Base-by-base conservation (phyloP, 768 basidiomycete genomes). In the Pleurotus cornucopiae region DNA sequence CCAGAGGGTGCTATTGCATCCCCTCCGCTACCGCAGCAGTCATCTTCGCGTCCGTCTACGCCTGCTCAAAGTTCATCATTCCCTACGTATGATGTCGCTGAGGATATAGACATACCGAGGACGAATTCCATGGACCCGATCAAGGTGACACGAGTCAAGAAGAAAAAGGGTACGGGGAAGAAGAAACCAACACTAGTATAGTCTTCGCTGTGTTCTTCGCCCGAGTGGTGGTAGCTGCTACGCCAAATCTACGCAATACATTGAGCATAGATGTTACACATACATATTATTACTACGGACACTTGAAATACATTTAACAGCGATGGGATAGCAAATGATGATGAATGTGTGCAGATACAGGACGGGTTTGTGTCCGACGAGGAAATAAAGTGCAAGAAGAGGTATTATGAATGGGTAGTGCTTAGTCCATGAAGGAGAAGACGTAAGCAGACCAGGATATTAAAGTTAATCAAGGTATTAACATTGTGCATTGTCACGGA, bases 81-180 rank as follows among this genome's bases (percentile, higher is more conserved):
- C 64, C 78, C 76, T 4, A 73, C 76, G 21, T 87, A 87, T 60
- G 83, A 85, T 46, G 74, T 76, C 3, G 66, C 73, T 1, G 76
- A 73, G 2, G 81, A 80, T 11, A 62, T 61, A 26, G 76, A 69
- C 58, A 71, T 76, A 23, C 39, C 38, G 14, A 69, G 75, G 21
- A 71, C 82, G 20, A 77, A 76, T 39, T 77, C 84, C 0, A 81
- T 81, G 13, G 85, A 90, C 43, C 82, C 89, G 1, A 89, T 92
- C 67, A 88, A 85, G 64, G 90, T 92, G 46, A 81, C 80, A 2
- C 78, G 88, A 41, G 71, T 80, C 9, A 92, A 88, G 75, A 91
- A 90, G 68, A 34, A 34, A 34, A 78, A 78, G 58, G 71, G 74
- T 6, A 73, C 78, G 21, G 73, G 76, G 40, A 89, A 84, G 73